Evolutionary conservation across 495 filamentous ascomycete genomes (phyloP), one percentile per base, ranked within the genome.

Genomic region (Tricharina praecox): DNA sequence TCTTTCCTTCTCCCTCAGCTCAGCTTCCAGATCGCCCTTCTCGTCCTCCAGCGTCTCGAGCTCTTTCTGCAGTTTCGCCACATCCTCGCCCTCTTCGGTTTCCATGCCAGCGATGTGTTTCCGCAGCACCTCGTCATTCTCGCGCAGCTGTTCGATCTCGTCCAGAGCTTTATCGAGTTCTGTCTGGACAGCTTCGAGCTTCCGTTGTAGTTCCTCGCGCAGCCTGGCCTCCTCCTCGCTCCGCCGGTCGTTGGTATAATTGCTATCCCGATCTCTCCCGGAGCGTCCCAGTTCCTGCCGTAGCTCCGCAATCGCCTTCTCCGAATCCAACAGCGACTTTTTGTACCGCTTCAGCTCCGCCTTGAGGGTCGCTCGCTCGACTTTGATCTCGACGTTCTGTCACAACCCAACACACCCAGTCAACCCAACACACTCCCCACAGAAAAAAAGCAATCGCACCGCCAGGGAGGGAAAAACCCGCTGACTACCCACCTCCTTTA

Each of bases 381-480:
- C 82, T 64, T 95, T 95, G 33, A 97, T 75, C 50, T 93, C 87
- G 15, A 87, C 88, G 55, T 96, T 96, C 65, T 60, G 24, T n/a
- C 9, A 7, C 40, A 16, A 5, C 36, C 7, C 13, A 5, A 32
- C 7, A 5, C 5, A 5, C 28, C 28, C 28, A 32, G n/a, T n/a
- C 28, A 32, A 32, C 7, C 28, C 19, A 30, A 26, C 54, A 47
- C 43, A 36, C n/a, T 19, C 4, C 11, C 15, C 23, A 47, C 18
- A 50, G 23, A 21, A 34, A 30, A 25, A 7, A 38, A 38, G 16
- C 18, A 15, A n/a, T n/a, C n/a, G n/a, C n/a, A n/a, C n/a, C n/a
- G n/a, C n/a, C n/a, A 38, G 1, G 10, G 13, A 21, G 15, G 20
- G 20, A 40, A 40, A 40, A 40, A 40, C 1, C 41, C 24, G 4